Evolutionary conservation across 345 rosid genomes (phyloP), one percentile per base, ranked within the genome.

Genomic region (Reutealis trisperma): DNA sequence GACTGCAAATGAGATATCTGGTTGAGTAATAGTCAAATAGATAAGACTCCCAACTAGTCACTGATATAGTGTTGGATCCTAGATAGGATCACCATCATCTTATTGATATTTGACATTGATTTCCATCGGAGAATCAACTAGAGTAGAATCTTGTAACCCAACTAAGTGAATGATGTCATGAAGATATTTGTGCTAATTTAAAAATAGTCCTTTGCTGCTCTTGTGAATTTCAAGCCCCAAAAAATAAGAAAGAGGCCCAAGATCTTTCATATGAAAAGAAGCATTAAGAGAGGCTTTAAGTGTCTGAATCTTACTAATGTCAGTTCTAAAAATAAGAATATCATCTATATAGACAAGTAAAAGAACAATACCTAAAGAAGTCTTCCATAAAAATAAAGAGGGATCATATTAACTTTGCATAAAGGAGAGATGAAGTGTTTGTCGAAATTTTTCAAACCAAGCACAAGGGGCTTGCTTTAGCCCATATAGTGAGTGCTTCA

Each of bases 341-440:
- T 42, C 57, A 45, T 67, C 34, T 30, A 67, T n/a, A 22, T 67
- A 67, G 4, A 67, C 71, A 67, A 67, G 71, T 42, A 42, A 42
- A 42, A 42, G 5, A 3, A 42, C 45, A 42, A 3, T 42, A 42
- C 4, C 1, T 3, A 1, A 1, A 0, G 51, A 3, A 42, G 71
- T 67, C 71, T 37, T 67, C 6, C 27, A 19, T 19, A 67, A 67
- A 19, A 67, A 44, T 34, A 22, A 42, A 7, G 55, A 67, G 21
- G 71, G 54, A 67, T 67, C 71, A 67, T 67, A 67, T 22, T 67
- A 13, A 19, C 52, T 42, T 42, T 67, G 32, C 16, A 3, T 3
- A 7, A 42, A 7, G 45, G 7, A 7, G 7, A 42, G 45, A 42
- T 42, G 21, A 22, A 67, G 3, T 34, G 55, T 16, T 25, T 44